These are phyloP conservation scores for Podospora comata DNA, from an alignment of 495 filamentous ascomycete species.

Conservation along the genomic window DNA sequence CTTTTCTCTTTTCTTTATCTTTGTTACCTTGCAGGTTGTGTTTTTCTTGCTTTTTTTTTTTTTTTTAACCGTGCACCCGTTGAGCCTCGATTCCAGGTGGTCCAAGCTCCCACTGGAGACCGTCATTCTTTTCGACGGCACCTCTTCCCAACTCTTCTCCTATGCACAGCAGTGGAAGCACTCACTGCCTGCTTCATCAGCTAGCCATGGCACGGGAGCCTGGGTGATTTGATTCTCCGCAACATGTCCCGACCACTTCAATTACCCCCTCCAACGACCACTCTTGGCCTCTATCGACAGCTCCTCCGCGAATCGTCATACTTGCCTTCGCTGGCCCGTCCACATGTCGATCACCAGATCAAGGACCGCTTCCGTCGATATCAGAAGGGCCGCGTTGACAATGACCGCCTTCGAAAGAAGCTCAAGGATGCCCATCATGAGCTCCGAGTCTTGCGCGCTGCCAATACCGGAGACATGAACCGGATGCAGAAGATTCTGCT, in stretches of 20 bases:
- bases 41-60: no score
- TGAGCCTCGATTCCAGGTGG: not conserved
- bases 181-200: not conserved
- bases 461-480: constrained; percentile 54
- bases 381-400: constrained; percentile 24
- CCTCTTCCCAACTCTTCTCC: not conserved
- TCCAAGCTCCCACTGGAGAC: not conserved
- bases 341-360: constrained; percentile 57
- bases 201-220: not conserved
- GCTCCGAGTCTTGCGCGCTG: constrained; percentile 43
- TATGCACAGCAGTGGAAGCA: not conserved
- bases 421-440: constrained; percentile 35
- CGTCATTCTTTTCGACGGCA: not conserved
- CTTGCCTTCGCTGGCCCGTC: constrained; percentile 65
- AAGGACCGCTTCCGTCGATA: constrained; percentile 50
- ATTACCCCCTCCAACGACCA: constrained; percentile 36
- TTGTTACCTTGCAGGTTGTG: no score
- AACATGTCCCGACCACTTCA: constrained; percentile 31
- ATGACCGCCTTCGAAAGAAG: constrained; percentile 7
- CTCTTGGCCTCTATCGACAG: constrained; percentile 66
- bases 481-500: constrained; percentile 63
- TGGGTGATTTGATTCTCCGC: not conserved
- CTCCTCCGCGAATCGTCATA: constrained; percentile 83
- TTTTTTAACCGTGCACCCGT: not conserved
- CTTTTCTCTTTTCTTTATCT: no score